Evolutionary conservation across 495 filamentous ascomycete species (phyloP), one percentile per base, ranked within the genome.

Genomic region (Trichodelitschia bisporula): DNA sequence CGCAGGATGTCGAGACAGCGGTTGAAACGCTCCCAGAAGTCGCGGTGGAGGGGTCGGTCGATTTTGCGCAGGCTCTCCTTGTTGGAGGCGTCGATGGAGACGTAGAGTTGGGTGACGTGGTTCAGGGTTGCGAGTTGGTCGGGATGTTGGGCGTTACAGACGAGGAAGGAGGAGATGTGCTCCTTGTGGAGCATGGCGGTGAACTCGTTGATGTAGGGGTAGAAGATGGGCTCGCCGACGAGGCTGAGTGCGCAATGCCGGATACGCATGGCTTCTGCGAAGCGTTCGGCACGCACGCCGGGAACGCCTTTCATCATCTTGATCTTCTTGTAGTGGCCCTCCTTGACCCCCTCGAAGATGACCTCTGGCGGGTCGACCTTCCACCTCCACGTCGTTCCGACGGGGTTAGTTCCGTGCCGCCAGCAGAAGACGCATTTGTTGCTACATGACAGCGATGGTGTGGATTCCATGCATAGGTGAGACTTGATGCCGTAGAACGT

Each of bases 341-440:
- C 72, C 43, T 86, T 90, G 36, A 89, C 73, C 17, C 84, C 84
- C 23, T 69, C 52, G 45, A 92, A 90, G 40, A 95, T 89, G 38
- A 76, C 47, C 15, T 91, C 71, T 0, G 84, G 82, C 0, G 75
- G 69, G 46, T 95, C 84, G 28, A 92, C 76, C 33, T 79, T 67
- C 84, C 84, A 95, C 28, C 84, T 70, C 84, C 84, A 95, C 3
- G 69, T 83, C 2, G 84, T 95, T 17, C 83, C 82, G 11, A 95
- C 84, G 0, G 84, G 84, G 49, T 95, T 95, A 0, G 84, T 95
- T 26, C 84, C 84, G 45, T 93, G 84, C 9, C 84, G 72, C 84
- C 84, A 95, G 61, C 84, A 95, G 55, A 95, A 95, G 44, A 95
- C 76, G 52, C 84, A 95, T 48, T 95, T 95, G 50, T 95, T 95